These are phyloP conservation scores for Perkinsus marinus DNA, from an alignment of 169 alveolate species.

Conservation along the genomic window DNA sequence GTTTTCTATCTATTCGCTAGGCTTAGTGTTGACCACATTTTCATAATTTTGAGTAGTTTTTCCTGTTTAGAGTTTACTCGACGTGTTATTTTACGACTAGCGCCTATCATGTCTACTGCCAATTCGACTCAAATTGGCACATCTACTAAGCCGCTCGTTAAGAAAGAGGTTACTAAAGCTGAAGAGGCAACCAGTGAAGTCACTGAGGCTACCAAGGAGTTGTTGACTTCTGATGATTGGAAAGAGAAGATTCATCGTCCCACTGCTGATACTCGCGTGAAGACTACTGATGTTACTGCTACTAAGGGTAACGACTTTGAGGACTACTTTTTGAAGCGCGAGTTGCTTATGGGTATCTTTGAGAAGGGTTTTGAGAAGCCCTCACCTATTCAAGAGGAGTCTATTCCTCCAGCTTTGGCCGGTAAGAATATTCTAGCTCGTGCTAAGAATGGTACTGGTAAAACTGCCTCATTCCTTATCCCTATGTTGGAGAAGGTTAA, in stretches of 20 bases:
- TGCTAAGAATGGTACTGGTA: slow-evolving; percentile 99
- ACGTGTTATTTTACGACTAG: background rate
- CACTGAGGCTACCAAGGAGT: background rate
- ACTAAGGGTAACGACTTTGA: slow-evolving; percentile 96
- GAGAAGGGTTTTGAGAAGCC: slow-evolving; percentile 97
- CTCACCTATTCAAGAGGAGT: slow-evolving; percentile 95
- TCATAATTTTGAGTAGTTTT: background rate
- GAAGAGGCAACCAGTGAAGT: background rate
- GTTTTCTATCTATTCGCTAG: background rate
- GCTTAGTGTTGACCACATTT: background rate
- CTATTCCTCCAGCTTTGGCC: slow-evolving; percentile 91
- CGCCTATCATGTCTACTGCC: background rate
- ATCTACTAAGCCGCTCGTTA: background rate
- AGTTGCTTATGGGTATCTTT: slow-evolving; percentile 87
- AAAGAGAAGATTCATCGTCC: background rate
- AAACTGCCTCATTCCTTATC: slow-evolving; percentile 96
- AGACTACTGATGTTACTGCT: slow-evolving; percentile 84
- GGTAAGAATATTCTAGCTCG: slow-evolving; percentile 91
- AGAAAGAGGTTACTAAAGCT: background rate
- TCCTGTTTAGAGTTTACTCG: background rate
- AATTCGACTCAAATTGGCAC: background rate
- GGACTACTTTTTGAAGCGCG: slow-evolving; percentile 81
- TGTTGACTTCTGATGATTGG: background rate
- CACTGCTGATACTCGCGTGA: slow-evolving; percentile 21
- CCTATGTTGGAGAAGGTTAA: slow-evolving; percentile 85